Conservation (phyloP, 768 basidiomycete species). For the Zangia roseola region DNA sequence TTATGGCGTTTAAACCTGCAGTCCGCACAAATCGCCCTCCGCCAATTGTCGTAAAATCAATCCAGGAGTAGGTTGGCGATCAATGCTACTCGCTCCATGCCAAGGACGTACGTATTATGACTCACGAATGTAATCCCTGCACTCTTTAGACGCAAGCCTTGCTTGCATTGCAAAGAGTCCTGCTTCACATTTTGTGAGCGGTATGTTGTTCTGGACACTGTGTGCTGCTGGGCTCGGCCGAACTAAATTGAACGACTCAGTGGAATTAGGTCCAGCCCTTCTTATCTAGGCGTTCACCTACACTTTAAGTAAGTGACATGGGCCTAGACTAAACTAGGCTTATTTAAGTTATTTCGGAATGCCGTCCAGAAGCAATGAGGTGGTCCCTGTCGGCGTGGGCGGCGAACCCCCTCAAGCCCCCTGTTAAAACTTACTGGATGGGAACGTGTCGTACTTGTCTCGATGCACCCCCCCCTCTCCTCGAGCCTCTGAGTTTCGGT, state of each 20-base stretch:
- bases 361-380: constrained; percentile 3
- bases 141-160: no score
- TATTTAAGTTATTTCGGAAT: constrained; percentile 12
- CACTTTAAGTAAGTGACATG: neutral
- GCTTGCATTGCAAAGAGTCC: no score
- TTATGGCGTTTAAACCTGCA: no score
- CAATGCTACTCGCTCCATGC: neutral
- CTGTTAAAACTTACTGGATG: constrained; percentile 14
- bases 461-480: neutral
- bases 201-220: neutral
- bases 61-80: no score
- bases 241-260: no score
- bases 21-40: no score
- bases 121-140: neutral
- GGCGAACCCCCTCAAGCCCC: constrained; percentile 1
- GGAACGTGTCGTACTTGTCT: neutral
- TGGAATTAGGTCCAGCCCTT: no score
- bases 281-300: neutral
- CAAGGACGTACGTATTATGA: neutral
- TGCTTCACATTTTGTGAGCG: no score
- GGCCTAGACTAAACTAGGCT: neutral
- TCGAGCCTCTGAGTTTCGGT: constrained; percentile 3
- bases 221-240: no score
- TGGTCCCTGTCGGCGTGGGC: constrained; percentile 1
- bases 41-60: no score